Percentiles rank a stretch among this genome's conserved stretches.
These are phyloP conservation scores for Niveomyces coronatus DNA, from an alignment of 2,329 filamentous ascomycete species.

Conservation along the genomic window DNA sequence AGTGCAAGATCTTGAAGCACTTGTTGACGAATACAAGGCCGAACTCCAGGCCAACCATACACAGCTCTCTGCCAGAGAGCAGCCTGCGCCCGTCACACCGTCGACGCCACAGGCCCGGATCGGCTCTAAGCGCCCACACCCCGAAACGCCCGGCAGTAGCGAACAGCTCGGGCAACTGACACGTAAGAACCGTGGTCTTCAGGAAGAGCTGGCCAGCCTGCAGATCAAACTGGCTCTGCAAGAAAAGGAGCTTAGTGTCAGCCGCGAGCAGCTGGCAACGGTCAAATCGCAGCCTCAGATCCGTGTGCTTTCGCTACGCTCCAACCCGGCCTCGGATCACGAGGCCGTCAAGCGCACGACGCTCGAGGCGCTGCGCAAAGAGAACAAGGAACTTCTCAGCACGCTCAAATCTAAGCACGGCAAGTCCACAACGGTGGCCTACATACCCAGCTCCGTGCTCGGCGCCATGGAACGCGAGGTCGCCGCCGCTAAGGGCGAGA, in stretches of 20 bases:
- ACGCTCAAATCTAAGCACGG: slow-evolving; percentile 47
- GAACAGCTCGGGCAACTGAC: slow-evolving; percentile 72
- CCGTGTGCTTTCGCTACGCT: slow-evolving; percentile 73
- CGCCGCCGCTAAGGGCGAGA: slow-evolving; percentile 57
- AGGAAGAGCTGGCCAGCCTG: slow-evolving; percentile 61
- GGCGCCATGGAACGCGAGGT: slow-evolving; percentile 67
- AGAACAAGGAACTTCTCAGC: slow-evolving; percentile 73
- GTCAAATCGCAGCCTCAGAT: slow-evolving; percentile 60
- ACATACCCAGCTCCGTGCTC: slow-evolving; percentile 69
- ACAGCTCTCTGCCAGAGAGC: slow-evolving; percentile 62
- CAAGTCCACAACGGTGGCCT: slow-evolving; percentile 35
- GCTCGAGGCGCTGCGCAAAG: slow-evolving; percentile 64
- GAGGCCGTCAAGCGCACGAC: slow-evolving; percentile 79
- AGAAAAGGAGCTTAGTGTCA: slow-evolving; percentile 64
- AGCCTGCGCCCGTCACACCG: slow-evolving; percentile 22
- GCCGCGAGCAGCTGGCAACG: slow-evolving; percentile 59
- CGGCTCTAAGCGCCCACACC: slow-evolving; percentile 55
- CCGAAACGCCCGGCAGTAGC: slow-evolving; percentile 41
- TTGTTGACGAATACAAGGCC: slow-evolving; percentile 75
- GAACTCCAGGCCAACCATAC: slow-evolving; percentile 67
- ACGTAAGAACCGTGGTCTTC: slow-evolving; percentile 80
- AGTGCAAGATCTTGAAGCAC: slow-evolving; percentile 70
- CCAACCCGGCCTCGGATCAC: slow-evolving; percentile 82
- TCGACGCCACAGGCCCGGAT: slow-evolving; percentile 26
- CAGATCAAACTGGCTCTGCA: slow-evolving; percentile 63